A percentile compares a stretch with the other conserved stretches of the same genome.
Evolutionary conservation across 2,329 filamentous ascomycete genomes (phyloP).

Genomic region (Fusarium longipes): DNA sequence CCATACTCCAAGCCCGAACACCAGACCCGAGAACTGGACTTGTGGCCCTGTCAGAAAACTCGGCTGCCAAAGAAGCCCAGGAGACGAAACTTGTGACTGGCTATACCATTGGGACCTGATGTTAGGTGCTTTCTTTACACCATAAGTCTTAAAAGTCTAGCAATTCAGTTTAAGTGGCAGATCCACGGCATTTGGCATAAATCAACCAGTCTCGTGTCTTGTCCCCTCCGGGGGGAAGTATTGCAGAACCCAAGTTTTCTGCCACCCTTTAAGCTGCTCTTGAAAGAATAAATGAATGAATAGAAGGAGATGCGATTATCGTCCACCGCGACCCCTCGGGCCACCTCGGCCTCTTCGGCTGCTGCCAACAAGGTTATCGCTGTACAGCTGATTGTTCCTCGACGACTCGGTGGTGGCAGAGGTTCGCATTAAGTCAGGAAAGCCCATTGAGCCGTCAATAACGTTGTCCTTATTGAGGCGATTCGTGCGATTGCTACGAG

Average conservation of each 20-base stretch:
- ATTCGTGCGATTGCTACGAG: slow-evolving; percentile 45
- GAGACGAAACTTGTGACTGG: not conserved
- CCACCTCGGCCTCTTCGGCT: slow-evolving; percentile 46
- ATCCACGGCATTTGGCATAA: not conserved
- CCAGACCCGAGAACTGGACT: not conserved
- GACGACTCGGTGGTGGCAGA: slow-evolving; percentile 36
- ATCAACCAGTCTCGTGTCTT: not conserved
- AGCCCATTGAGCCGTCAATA: slow-evolving; percentile 66
- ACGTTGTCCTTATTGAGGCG: slow-evolving; percentile 53
- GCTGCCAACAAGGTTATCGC: slow-evolving; percentile 57
- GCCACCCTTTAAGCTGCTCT: not conserved
- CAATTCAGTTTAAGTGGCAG: not conserved
- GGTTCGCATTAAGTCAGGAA: slow-evolving; percentile 60
- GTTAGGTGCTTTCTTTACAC: not conserved
- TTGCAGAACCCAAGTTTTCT: not conserved
- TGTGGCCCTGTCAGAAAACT: not conserved
- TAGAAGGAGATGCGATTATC: slow-evolving; percentile 19
- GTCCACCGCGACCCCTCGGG: slow-evolving; percentile 41
- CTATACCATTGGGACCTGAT: not conserved
- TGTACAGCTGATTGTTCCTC: slow-evolving; percentile 60
- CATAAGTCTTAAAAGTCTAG: not conserved
- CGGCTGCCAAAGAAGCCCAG: not conserved
- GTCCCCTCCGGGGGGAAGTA: not conserved
- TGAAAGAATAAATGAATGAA: not conserved
- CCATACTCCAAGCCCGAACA: slow-evolving; percentile 35